Evolutionary conservation across 2,329 filamentous ascomycete genomes (phyloP), one percentile per base, ranked within the genome.

Genomic region (Keithomyces neogunnii): DNA sequence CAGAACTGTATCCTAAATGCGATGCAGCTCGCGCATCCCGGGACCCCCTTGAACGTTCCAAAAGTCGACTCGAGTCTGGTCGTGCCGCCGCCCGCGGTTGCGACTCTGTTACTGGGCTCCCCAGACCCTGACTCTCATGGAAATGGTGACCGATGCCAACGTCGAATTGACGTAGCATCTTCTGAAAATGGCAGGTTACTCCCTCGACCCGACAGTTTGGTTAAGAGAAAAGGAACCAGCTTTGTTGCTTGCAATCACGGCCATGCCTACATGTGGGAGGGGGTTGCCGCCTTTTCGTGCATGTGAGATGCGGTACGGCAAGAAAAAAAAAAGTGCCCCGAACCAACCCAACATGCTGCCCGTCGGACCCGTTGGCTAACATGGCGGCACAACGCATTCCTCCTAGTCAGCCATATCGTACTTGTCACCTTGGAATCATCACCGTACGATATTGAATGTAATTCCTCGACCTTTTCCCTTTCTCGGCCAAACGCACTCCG

Each of bases 181-280:
- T 36, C 50, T 50, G 47, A 33, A 51, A 39, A 46, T 29, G 49
- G 49, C 47, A 49, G 45, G 52, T 51, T 48, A 45, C 49, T 46
- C 36, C 32, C 45, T 40, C 39, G 33, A 42, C 53, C 53, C 53
- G 53, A 52, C 50, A 50, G 47, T 54, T 50, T 54, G 53, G 53
- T 44, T 51, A 48, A 29, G 13, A 36, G 48, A 40, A 33, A 29
- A 19, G 42, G 48, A 40, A 33, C 49, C 49, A 33, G 42, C 5
- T 42, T 47, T 47, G 30, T 19, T 30, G 33, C 39, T 36, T 39
- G 38, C 35, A 39, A 43, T 48, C 29, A 46, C 47, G 29, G 51
- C 29, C 32, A 29, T 44, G 11, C 29, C 28, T 46, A 33, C 11
- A 43, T 32, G 26, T 11, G 26, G 47, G 47, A 43, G 38, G 47